A percentile compares a stretch with the other conserved stretches of the same genome.
Conservation (phyloP, 805 yeast genomes). For the Candida oleophila region DNA sequence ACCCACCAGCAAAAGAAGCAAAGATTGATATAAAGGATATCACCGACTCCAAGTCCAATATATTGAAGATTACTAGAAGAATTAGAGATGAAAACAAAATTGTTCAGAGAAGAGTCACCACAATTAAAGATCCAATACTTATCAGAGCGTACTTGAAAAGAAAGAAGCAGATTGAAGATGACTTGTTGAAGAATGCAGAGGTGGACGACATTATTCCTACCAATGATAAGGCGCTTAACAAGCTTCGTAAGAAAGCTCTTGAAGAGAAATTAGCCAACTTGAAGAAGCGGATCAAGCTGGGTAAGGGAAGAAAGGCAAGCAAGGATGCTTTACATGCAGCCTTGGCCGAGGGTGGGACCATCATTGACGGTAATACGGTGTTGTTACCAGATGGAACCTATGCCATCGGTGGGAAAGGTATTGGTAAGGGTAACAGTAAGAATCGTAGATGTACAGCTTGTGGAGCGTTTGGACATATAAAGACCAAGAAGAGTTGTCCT, state of each 20-base stretch:
- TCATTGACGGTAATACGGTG: slow-evolving; percentile 43
- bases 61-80: slow-evolving; percentile 64
- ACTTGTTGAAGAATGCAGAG: slow-evolving; percentile 52
- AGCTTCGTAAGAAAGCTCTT: slow-evolving; percentile 69
- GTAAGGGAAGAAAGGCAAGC: slow-evolving; percentile 29
- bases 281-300: slow-evolving; percentile 56
- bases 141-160: slow-evolving; percentile 80
- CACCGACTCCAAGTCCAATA: slow-evolving; percentile 14
- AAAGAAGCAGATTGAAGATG: slow-evolving; percentile 63
- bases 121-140: slow-evolving; percentile 80
- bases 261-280: slow-evolving; percentile 82
- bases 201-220: slow-evolving; percentile 75
- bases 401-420: slow-evolving; percentile 62
- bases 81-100: slow-evolving; percentile 83
- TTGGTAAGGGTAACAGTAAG: slow-evolving; percentile 69
- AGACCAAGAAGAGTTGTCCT: slow-evolving; percentile 91
- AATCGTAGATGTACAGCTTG: slow-evolving; percentile 90
- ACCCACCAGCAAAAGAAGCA: slow-evolving; percentile 31
- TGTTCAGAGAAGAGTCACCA: slow-evolving; percentile 75
- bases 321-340: slow-evolving; percentile 38
- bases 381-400: slow-evolving; percentile 43
- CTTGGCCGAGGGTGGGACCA: slow-evolving; percentile 42
- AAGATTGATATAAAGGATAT: slow-evolving; percentile 32
- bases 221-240: slow-evolving; percentile 80
- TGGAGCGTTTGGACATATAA: slow-evolving; percentile 92